phyloP scores from a whole-genome alignment of 2,329 filamentous ascomycete genomes.

The Cytospora piceae region DNA sequence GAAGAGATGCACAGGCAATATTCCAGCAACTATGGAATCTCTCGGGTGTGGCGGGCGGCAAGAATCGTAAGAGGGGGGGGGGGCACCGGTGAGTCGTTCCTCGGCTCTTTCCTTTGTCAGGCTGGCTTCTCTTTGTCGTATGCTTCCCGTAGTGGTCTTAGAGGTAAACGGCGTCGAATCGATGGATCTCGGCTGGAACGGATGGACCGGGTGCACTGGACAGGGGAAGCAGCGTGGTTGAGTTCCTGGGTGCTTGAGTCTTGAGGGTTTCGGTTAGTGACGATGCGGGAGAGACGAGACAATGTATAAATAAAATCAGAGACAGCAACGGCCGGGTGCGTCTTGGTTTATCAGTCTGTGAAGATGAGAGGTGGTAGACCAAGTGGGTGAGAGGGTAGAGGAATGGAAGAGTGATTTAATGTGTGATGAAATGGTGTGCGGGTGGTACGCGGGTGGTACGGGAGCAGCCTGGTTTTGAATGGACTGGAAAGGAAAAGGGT shows the following conservation, averaged over 20 bases:
- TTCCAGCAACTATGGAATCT: slow-evolving; percentile 38
- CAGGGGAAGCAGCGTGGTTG: background rate
- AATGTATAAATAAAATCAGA: background rate
- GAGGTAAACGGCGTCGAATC: background rate
- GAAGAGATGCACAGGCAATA: slow-evolving; percentile 38
- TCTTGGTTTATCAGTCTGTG: background rate
- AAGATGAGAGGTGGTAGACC: background rate
- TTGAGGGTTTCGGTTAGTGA: background rate
- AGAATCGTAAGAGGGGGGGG: background rate
- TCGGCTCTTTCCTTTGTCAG: slow-evolving; percentile 14
- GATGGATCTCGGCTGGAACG: background rate
- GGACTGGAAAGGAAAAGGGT: slow-evolving; percentile 22
- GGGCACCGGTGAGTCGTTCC: background rate
- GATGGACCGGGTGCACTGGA: background rate
- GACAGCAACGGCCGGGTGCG: slow-evolving; percentile 5
- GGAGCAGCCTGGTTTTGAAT: slow-evolving; percentile 29
- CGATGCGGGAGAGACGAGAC: slow-evolving; percentile 9
- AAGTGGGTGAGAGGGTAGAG: slow-evolving; percentile 16
- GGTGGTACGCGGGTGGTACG: slow-evolving; percentile 27
- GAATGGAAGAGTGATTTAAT: slow-evolving; percentile 20
- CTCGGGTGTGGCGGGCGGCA: slow-evolving; percentile 9
- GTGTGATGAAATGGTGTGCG: slow-evolving; percentile 8
- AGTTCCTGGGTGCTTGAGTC: background rate
- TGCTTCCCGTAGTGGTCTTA: background rate
- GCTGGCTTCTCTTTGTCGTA: background rate